phyloP scores from a whole-genome alignment of 352 stramenopile species.

The Phytophthora syringae region DNA sequence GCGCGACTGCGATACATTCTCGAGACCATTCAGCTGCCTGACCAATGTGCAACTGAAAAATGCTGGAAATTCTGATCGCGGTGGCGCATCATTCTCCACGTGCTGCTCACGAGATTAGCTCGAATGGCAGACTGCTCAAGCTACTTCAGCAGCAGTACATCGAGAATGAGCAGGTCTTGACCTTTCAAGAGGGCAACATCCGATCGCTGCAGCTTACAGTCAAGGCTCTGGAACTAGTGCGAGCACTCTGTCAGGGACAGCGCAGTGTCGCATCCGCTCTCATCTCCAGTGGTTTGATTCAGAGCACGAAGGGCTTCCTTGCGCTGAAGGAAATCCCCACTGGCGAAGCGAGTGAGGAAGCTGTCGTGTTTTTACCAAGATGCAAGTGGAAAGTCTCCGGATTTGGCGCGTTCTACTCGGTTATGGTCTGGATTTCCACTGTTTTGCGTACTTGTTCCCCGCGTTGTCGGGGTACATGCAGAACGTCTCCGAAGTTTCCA shows the following conservation, averaged over 20 bases:
- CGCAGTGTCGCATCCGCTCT: slow-evolving; percentile 46
- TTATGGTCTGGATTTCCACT: slow-evolving; percentile 77
- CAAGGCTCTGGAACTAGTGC: slow-evolving; percentile 52
- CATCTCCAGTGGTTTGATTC: slow-evolving; percentile 53
- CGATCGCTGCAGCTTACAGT: slow-evolving; percentile 47
- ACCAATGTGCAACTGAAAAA: slow-evolving; percentile 46
- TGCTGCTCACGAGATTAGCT: slow-evolving; percentile 52
- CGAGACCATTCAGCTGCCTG: slow-evolving; percentile 50
- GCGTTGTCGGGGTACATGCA: slow-evolving; percentile 53
- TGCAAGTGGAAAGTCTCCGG: slow-evolving; percentile 64
- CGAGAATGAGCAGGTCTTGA: slow-evolving; percentile 55
- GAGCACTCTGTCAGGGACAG: slow-evolving; percentile 55
- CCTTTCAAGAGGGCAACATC: slow-evolving; percentile 31
- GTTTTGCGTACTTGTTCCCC: slow-evolving; percentile 71
- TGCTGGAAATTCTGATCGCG: slow-evolving; percentile 62
- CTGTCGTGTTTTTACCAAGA: slow-evolving; percentile 30
- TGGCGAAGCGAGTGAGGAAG: slow-evolving; percentile 22
- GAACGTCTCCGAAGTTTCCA: slow-evolving; percentile 7
- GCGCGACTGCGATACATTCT: slow-evolving; percentile 62
- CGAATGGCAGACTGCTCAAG: slow-evolving; percentile 49
- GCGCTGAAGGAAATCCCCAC: slow-evolving; percentile 43
- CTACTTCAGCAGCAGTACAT: slow-evolving; percentile 57
- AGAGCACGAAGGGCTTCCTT: slow-evolving; percentile 66
- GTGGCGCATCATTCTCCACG: slow-evolving; percentile 60
- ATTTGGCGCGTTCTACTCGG: slow-evolving; percentile 69